Evolutionary conservation across 164 flowering plant genomes (phyloP), one percentile per base, ranked within the genome.

Genomic region (Piper betle): DNA sequence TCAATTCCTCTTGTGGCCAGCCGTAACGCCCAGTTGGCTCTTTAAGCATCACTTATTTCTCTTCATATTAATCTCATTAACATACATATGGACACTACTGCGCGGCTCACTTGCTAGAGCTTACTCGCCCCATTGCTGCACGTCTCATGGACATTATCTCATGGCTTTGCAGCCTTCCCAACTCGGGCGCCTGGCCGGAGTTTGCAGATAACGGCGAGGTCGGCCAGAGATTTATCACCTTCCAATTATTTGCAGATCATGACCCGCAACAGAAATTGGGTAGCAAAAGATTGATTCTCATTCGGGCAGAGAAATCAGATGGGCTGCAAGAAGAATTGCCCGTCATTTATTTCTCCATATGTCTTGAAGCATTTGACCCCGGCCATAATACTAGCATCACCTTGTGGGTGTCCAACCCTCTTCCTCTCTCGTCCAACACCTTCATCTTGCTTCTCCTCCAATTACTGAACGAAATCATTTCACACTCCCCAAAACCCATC

Each of bases 151-250:
- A 88, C 62, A 42, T 85, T 53, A 88, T 92, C 90, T 78, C 90
- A 15, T 91, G 98, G 98, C 82, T 91, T n/a, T 78, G 72, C 60
- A 84, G 79, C 38, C 82, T 88, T 16, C 86, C 82, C 5, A 64
- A 61, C 66, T 79, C 92, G 13, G 5, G 2, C 6, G 74, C 78
- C 53, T 81, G 82, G 88, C 54, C 63, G 38, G 80, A 72, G 57
- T 76, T 93, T 73, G 33, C 1, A 25, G 33, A 2, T 25, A 2
- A 25, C 33, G 2, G 33, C 33, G 33, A 25, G 33, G 33, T 25
- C 33, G 33, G 33, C 33, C 1, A 25, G 33, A 25, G 33, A 25
- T 25, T 25, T 25, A 25, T 25, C 33, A 2, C 33, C 33, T 25
- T 25, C 33, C 33, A 25, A 25, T 25, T 25, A 25, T 25, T 25